Evolutionary conservation across 495 filamentous ascomycete genomes (phyloP).

Genomic region (Copromyces sp.): DNA sequence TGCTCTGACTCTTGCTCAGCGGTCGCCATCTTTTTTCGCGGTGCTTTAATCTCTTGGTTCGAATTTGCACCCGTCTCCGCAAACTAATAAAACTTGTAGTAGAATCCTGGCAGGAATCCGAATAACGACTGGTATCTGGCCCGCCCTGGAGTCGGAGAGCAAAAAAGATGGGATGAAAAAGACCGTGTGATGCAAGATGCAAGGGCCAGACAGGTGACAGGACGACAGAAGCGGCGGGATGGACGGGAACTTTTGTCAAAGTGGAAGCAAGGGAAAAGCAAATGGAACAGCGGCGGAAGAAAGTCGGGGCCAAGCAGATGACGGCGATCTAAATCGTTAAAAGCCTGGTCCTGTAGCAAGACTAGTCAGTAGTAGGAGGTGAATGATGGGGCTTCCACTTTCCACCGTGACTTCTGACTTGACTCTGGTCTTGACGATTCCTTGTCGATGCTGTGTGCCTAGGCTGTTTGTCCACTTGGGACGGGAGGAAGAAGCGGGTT

Average conservation of each 20-base stretch:
- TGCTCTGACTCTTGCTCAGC: conserved; percentile 9
- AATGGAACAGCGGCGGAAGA: background rate
- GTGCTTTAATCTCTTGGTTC: background rate
- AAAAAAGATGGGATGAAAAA: background rate
- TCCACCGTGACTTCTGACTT: background rate
- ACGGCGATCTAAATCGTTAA: background rate
- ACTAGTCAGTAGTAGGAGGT: background rate
- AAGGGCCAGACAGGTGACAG: background rate
- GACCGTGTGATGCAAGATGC: background rate
- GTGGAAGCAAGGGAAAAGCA: background rate
- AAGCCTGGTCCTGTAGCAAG: background rate
- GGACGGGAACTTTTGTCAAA: background rate
- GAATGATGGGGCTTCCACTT: background rate
- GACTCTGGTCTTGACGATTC: background rate
- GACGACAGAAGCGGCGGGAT: background rate
- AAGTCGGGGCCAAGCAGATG: background rate
- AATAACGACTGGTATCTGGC: background rate
- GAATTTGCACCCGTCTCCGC: background rate
- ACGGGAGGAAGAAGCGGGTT: background rate
- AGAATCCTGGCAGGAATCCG: background rate
- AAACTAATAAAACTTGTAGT: background rate
- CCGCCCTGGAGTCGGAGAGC: background rate
- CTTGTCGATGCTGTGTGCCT: background rate
- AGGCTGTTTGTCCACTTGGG: background rate
- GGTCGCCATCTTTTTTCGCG: conserved; percentile 10